These are phyloP conservation scores for Reutealis trisperma DNA, from an alignment of 345 rosid genomes.

Conservation along the genomic window DNA sequence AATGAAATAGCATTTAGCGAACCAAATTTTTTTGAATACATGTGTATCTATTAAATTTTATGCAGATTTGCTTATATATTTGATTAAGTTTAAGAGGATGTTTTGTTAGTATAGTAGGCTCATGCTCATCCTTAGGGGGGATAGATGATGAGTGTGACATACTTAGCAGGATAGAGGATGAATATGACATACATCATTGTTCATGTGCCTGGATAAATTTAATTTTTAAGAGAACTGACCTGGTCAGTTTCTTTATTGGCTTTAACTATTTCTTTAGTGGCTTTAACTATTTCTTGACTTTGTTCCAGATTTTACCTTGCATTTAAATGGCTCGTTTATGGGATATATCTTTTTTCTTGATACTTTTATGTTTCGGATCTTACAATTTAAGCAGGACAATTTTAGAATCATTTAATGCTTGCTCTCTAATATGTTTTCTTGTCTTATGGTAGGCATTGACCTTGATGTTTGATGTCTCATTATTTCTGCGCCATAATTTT, in stretches of 20 bases:
- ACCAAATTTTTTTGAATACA: no score
- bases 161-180: no score
- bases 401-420: conserved; percentile 8
- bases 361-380: conserved; percentile 15
- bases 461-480: conserved; percentile 79
- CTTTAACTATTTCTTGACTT: not conserved
- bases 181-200: not conserved
- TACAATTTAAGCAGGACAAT: not conserved
- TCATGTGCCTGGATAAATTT: not conserved
- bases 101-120: no score
- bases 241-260: not conserved
- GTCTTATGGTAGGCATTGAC: conserved; percentile 50
- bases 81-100: no score
- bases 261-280: not conserved
- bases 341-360: not conserved
- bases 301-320: not conserved
- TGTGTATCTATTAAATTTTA: no score
- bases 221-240: not conserved
- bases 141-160: no score
- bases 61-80: no score
- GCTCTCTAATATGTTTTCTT: conserved; percentile 6
- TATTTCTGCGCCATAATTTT: conserved; percentile 64
- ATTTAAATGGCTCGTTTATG: not conserved
- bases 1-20: no score
- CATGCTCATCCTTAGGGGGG: no score